phyloP scores from a whole-genome alignment of 2,329 filamentous ascomycete species.

The Pseudovirgaria hyperparasitica region DNA sequence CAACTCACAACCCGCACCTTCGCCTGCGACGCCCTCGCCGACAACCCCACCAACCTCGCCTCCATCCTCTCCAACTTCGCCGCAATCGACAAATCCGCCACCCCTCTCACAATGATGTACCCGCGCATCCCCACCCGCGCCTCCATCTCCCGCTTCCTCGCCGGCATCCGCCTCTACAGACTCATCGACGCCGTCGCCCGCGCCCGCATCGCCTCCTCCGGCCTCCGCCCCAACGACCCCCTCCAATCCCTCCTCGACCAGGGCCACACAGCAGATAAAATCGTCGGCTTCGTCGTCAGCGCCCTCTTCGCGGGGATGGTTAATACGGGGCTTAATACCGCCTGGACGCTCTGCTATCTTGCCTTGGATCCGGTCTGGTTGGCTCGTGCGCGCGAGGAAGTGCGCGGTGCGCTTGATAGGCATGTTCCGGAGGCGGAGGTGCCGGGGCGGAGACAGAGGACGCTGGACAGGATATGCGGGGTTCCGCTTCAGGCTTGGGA shows the following conservation, averaged over 20 bases:
- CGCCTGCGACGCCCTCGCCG: slow-evolving; percentile 40
- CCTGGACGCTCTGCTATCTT: slow-evolving; percentile 31
- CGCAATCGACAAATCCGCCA: slow-evolving; percentile 31
- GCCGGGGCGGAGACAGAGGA: no score
- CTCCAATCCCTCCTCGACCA: slow-evolving; percentile 42
- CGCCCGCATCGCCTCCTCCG: slow-evolving; percentile 28
- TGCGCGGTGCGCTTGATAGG: slow-evolving; percentile 31
- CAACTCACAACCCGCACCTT: slow-evolving; percentile 45
- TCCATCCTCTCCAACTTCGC: slow-evolving; percentile 34
- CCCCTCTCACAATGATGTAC: slow-evolving; percentile 37
- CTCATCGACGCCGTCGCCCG: slow-evolving; percentile 37
- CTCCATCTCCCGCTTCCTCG: slow-evolving; percentile 31
- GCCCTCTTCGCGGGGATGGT: slow-evolving; percentile 43
- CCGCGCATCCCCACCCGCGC: slow-evolving; percentile 37
- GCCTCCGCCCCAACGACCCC: slow-evolving; percentile 34
- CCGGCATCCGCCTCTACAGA: slow-evolving; percentile 35
- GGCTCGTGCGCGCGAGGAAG: slow-evolving; percentile 31
- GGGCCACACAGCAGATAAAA: slow-evolving; percentile 31
- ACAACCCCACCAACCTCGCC: slow-evolving; percentile 29
- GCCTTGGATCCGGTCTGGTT: slow-evolving; percentile 31
- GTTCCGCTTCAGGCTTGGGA: slow-evolving; percentile 44
- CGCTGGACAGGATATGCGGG: slow-evolving; percentile 25
- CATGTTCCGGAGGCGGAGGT: slow-evolving; percentile 26
- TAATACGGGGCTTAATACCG: slow-evolving; percentile 44
- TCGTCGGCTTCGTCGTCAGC: slow-evolving; percentile 39